phyloP scores from a whole-genome alignment of 73 alveolate species.

The Breviolum minutum region DNA sequence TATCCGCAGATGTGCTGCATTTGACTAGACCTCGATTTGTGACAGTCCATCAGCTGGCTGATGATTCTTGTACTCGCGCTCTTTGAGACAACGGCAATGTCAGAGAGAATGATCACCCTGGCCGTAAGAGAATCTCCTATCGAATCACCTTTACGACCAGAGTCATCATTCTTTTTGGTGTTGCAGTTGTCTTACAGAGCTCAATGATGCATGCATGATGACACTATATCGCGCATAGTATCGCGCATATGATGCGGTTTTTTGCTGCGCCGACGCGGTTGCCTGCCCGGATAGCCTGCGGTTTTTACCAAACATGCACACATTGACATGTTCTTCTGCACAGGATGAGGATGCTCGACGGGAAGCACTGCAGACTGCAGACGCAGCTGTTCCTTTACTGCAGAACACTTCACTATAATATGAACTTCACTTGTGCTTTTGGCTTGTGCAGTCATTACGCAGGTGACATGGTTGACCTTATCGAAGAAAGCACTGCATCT shows the following conservation, averaged over 20 bases:
- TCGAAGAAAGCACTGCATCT: neutral
- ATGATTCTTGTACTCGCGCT: too few species aligned
- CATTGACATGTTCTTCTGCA: neutral
- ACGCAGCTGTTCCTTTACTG: constrained; percentile 36
- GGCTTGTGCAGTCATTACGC: neutral
- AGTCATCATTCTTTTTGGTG: neutral
- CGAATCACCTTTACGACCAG: neutral
- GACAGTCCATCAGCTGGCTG: too few species aligned
- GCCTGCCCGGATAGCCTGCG: too few species aligned
- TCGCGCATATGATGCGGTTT: neutral
- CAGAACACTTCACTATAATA: neutral
- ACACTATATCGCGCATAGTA: neutral
- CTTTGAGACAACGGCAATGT: too few species aligned
- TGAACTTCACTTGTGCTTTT: neutral
- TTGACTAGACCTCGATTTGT: too few species aligned
- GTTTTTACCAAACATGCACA: too few species aligned
- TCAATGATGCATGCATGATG: neutral
- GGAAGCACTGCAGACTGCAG: constrained; percentile 66
- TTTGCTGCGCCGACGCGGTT: too few species aligned
- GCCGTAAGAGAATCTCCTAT: neutral
- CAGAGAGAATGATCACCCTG: too few species aligned
- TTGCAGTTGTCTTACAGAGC: neutral
- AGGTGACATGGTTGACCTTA: neutral
- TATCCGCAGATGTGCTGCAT: too few species aligned
- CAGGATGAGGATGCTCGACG: constrained; percentile 90